Conservation (phyloP, 1,284 basidiomycete species). For the Trametes hirsuta region DNA sequence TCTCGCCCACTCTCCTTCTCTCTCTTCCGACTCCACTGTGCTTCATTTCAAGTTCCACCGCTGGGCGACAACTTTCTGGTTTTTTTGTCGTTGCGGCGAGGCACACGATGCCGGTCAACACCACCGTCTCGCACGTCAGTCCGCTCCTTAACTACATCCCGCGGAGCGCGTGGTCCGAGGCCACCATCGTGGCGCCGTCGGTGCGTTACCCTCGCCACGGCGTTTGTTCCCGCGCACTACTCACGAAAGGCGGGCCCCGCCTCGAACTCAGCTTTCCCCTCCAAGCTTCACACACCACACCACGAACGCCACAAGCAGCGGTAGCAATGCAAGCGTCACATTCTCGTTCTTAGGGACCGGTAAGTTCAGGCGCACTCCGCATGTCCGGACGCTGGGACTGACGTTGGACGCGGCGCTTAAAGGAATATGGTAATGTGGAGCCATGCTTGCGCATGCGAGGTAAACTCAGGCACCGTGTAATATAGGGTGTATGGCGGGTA, state of each 20-base stretch:
- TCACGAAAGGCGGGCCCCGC: neutral
- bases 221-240: neutral
- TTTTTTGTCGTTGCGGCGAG: neutral
- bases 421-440: slow-evolving; percentile 23
- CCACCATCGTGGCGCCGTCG: slow-evolving; percentile 1
- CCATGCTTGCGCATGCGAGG: neutral
- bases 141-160: slow-evolving; percentile 30
- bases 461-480: neutral
- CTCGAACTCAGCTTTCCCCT: neutral
- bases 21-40: neutral
- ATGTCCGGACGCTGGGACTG: neutral
- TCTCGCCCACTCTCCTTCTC: neutral
- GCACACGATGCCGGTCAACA: slow-evolving; percentile 26
- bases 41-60: neutral
- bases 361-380: slow-evolving; percentile 8
- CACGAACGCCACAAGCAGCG: slow-evolving; percentile 17
- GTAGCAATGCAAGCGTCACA: slow-evolving; percentile 19
- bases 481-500: slow-evolving; percentile 28
- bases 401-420: neutral
- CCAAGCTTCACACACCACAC: slow-evolving; percentile 23
- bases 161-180: slow-evolving; percentile 26
- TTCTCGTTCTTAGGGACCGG: slow-evolving; percentile 31
- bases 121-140: slow-evolving; percentile 32
- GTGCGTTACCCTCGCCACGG: slow-evolving; percentile 16
- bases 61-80: neutral